Base-by-base conservation (phyloP, 495 filamentous ascomycete species). In the Amniculicola lignicola region DNA sequence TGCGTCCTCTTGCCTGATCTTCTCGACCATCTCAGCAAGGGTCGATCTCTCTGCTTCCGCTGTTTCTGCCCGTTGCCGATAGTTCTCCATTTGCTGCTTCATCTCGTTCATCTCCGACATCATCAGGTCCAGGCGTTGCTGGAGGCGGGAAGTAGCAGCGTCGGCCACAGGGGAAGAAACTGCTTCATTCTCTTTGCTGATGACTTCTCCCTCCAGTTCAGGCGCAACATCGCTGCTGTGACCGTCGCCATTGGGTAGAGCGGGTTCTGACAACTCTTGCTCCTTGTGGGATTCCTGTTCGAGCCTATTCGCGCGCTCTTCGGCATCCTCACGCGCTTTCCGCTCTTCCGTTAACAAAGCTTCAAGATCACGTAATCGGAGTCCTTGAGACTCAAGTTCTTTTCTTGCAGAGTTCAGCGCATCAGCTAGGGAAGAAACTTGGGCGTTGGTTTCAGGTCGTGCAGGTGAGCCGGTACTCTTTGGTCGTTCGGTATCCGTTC, bases 1-100 rank as follows among this genome's bases (percentile, higher is more conserved):
- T 6, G 60, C 79, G 28, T 89, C 84, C 51, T 84, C 84, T 58
- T 75, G 75, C 40, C 88, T 81, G 38, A 95, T 82, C 24, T 85
- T 85, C 62, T 88, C 81, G 14, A 96, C 84, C 90, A 96, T 92
- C 66, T 96, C 89, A 0, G 85, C 84, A 19, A 98, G 72, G 1
- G 84, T 87, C 66, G 84, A 84, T 45, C 84, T 82, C 57, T 95
- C 89, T 16, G 77, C 74, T 66, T 96, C 90, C 2, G 91, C 90
- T 41, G 73, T 81, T 68, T 95, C 85, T 1, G 90, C 89, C 12
- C 88, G 82, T 14, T 79, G 72, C 59, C 84, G 84, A 71, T 89
- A 95, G 0, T 72, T 71, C 42, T 92, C 84, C 63, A 96, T 83
- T 68, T 92, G 82, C 51, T 82, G 75, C 67, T 84, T 88, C 73